A percentile compares a stretch with the other conserved stretches of the same genome.
phyloP scores from a whole-genome alignment of 208 protist genomes.

The Spongospora subterranea region DNA sequence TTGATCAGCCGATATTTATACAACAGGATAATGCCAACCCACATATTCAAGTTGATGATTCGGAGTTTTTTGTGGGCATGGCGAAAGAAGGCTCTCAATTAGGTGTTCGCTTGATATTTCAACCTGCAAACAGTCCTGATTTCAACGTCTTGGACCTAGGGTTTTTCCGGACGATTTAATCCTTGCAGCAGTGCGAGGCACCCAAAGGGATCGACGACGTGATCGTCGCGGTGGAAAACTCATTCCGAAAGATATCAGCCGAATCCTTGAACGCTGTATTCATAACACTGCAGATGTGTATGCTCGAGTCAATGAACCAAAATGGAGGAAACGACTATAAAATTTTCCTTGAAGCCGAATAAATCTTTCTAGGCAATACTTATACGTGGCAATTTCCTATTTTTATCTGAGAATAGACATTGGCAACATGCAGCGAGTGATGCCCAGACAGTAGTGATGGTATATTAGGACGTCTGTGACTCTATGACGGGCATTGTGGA shows the following conservation, averaged over 20 bases:
- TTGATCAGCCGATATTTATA: background rate
- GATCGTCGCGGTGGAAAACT: background rate
- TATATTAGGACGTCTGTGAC: no score
- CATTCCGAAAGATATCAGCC: background rate
- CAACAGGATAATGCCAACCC: constrained; percentile 31
- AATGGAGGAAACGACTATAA: background rate
- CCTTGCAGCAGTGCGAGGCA: background rate
- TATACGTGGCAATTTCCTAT: no score
- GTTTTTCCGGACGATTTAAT: background rate
- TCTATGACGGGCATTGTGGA: background rate
- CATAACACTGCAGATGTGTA: background rate
- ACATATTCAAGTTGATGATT: constrained; percentile 27
- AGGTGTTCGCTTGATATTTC: background rate
- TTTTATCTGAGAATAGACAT: no score
- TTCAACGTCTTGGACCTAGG: background rate
- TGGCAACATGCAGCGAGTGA: no score
- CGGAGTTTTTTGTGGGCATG: background rate
- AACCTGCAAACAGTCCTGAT: constrained; percentile 28
- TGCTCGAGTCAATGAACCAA: background rate
- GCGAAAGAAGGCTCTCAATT: background rate
- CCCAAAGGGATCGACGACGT: background rate
- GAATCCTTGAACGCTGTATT: background rate
- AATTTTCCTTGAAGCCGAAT: background rate
- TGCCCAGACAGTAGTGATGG: no score
- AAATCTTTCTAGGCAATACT: no score